Evolutionary conservation across 495 filamentous ascomycete species (phyloP), one percentile per base, ranked within the genome.

Genomic region (Penicillium herquei): DNA sequence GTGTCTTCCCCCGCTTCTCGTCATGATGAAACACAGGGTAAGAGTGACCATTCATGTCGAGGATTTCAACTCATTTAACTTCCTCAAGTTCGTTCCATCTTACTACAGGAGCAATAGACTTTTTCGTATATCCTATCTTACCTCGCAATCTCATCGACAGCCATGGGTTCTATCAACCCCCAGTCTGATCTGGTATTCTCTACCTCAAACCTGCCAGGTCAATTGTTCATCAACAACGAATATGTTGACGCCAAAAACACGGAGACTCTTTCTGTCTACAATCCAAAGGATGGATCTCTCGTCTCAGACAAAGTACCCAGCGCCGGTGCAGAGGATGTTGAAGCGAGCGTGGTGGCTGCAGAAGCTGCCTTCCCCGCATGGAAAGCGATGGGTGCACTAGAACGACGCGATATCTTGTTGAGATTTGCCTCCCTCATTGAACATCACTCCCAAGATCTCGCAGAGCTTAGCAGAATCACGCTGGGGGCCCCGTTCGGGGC

Each of bases 271-370:
- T 41, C 44, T 33, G 7, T 63, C 11, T 56, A 60, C 52, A 59
- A 57, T 12, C 63, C 57, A 40, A 46, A 31, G 8, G 50, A 55
- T 39, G 54, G 39, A n/a, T 26, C 33, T 1, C 13, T 58, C 4
- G 47, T 64, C 1, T 46, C 48, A 11, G 50, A 60, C 32, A 46
- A 51, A 26, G 53, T 64, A 14, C 57, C 54, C n/a, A 41, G 55
- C 33, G 57, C 61, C 7, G 51, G 40, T 0, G 6, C n/a, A 5
- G 56, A 35, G 0, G 60, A 63, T 39, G 60, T 63, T 3, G 56
- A 63, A 21, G 17, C n/a, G 1, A 56, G 56, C 13, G 49, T 63
- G 7, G 49, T 40, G 2, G 60, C 60, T 1, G 54, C 56, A 17
- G 43, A 57, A 18, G 41, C n/a, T 6, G 61, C 61, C 34, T 59